These are phyloP conservation scores for Tuber indicum DNA, from an alignment of 495 filamentous ascomycete species.

Conservation along the genomic window DNA sequence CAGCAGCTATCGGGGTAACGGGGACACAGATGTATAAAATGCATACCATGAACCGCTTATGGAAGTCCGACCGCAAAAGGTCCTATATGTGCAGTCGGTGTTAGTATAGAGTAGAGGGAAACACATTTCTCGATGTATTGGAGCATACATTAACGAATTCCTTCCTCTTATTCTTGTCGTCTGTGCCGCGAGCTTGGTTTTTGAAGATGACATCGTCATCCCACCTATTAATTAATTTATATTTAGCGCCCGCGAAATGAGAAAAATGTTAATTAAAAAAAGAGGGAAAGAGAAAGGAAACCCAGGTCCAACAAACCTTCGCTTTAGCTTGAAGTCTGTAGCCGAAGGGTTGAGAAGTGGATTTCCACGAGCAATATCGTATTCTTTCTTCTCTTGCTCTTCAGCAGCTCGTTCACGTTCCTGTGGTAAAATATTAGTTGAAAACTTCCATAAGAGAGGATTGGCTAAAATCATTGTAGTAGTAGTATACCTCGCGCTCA, in stretches of 20 bases:
- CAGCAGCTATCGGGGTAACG: slow-evolving; percentile 10
- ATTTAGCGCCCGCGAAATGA: slow-evolving; percentile 21
- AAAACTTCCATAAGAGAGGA: background rate
- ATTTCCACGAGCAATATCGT: slow-evolving; percentile 86
- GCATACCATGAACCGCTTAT: slow-evolving; percentile 92
- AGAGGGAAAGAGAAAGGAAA: slow-evolving; percentile 39
- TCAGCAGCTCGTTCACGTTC: slow-evolving; percentile 67
- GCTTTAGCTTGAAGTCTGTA: slow-evolving; percentile 64
- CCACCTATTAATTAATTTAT: slow-evolving; percentile 54
- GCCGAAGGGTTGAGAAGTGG: slow-evolving; percentile 70
- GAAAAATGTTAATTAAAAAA: background rate
- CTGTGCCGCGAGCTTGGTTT: slow-evolving; percentile 92
- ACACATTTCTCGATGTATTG: slow-evolving; percentile 47
- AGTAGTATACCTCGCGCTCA: slow-evolving; percentile 62
- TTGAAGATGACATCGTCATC: slow-evolving; percentile 99
- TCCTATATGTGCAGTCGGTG: slow-evolving; percentile 51
- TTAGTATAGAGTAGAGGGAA: slow-evolving; percentile 20
- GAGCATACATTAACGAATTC: slow-evolving; percentile 76
- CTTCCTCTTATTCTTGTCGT: slow-evolving; percentile 80
- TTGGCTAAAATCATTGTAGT: background rate
- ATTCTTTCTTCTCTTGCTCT: slow-evolving; percentile 75
- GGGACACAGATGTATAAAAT: slow-evolving; percentile 4
- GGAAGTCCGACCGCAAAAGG: slow-evolving; percentile 88
- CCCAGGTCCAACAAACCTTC: slow-evolving; percentile 35
- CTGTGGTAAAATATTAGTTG: slow-evolving; percentile 42